Conservation (phyloP, 345 rosid genomes). For the Crucihimalaya himalaica region DNA sequence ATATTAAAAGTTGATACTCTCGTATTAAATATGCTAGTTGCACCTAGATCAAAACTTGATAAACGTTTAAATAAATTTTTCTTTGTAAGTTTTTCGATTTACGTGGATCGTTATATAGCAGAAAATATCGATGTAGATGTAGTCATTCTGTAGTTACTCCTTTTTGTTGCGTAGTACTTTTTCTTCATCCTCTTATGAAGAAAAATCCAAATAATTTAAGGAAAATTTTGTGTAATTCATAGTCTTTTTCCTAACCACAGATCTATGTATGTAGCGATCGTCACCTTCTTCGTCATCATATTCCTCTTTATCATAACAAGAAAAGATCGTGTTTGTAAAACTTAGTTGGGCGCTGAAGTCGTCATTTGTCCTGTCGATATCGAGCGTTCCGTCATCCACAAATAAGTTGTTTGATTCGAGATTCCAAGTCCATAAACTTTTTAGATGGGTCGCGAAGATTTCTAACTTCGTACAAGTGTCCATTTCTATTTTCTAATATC, state of each 20-base stretch:
- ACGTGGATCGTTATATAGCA: background rate
- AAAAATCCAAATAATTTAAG: slow-evolving; percentile 14
- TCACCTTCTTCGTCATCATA: slow-evolving; percentile 14
- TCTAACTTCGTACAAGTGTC: slow-evolving; percentile 9
- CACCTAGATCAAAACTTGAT: slow-evolving; percentile 3
- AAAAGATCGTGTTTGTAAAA: slow-evolving; percentile 8
- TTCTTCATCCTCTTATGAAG: background rate
- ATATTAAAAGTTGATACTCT: background rate
- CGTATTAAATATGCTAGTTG: background rate
- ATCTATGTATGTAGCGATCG: slow-evolving; percentile 8
- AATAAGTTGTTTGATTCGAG: slow-evolving; percentile 1
- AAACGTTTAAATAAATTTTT: background rate
- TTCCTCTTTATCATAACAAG: background rate
- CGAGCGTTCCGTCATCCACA: background rate
- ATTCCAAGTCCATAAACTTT: background rate
- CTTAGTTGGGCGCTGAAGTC: slow-evolving; percentile 1
- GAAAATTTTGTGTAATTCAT: background rate
- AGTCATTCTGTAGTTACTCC: background rate
- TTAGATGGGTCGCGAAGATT: slow-evolving; percentile 6
- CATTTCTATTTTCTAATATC: slow-evolving; percentile 7
- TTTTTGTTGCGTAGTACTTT: background rate
- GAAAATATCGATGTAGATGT: background rate
- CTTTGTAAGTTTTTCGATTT: background rate
- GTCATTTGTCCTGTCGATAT: slow-evolving; percentile 20
- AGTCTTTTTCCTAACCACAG: slow-evolving; percentile 20